Evolutionary conservation across 23 red algal genomes (phyloP).

Genomic region (Cyanidioschyzon merolae): DNA sequence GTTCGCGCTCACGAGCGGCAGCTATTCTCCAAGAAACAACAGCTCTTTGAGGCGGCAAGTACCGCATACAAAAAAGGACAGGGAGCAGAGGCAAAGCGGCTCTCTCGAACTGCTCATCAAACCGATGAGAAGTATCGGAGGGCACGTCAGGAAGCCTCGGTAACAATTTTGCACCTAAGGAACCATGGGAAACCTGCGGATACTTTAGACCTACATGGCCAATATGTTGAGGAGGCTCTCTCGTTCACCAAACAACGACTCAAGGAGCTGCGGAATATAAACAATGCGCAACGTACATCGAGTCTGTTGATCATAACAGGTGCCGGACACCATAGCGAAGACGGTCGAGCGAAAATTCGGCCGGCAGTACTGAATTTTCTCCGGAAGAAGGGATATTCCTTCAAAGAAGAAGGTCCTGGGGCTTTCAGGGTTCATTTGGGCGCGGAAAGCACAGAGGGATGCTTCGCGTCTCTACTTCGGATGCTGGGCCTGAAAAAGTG

Average conservation of each 20-base stretch:
- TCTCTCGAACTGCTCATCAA: not conserved
- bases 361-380: not conserved
- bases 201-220: not conserved
- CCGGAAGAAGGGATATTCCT: not conserved
- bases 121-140: not conserved
- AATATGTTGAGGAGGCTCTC: conserved; percentile 4
- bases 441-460: not conserved
- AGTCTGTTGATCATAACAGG: not conserved
- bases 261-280: not conserved
- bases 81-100: conserved; percentile 7
- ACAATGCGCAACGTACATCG: not conserved
- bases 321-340: conserved; percentile 4
- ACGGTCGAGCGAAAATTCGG: not conserved
- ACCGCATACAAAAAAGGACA: not conserved
- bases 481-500: not conserved
- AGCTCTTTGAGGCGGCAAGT: conserved; percentile 2
- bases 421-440: not conserved
- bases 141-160: not conserved
- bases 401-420: not conserved
- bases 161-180: not conserved
- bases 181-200: not conserved
- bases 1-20: not conserved
- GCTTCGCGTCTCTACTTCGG: not conserved
- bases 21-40: not conserved
- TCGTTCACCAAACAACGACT: not conserved